Base-by-base conservation (phyloP, 257 asterid species). In the Leptodermis oblonga region DNA sequence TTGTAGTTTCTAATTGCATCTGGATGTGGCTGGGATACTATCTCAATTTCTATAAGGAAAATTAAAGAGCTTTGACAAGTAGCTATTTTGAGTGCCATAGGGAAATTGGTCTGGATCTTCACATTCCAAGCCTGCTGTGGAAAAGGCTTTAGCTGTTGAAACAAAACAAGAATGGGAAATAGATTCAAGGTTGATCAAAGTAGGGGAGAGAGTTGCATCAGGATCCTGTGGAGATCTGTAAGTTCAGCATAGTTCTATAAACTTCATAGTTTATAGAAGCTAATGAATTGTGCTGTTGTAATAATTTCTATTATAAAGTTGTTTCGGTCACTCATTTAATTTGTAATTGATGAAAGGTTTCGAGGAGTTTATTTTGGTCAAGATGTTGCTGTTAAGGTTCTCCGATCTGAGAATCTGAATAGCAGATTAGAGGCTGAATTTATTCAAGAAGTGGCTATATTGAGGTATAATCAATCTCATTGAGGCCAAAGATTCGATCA, bases 211-310 rank as follows among this genome's bases (percentile, higher is more conserved):
- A 85, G 83, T 90, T 13, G 96, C 93, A 74, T 89, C 88, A 62
- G 98, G 98, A 64, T 90, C 97, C 79, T 88, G 90, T 73, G 95
- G 92, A 71, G 89, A 87, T 70, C 77, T 90, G 98, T 93, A 76
- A 80, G 97, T 90, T 73, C 67, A 56, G 64, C 65, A 28, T 74
- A 69, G 64, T 72, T 66, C 60, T 65, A 28, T 20, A 36, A 1
- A 28, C 31, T 30, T n/a, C 23, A 42, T 43, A 45, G 9, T 5
- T 37, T 5, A 15, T 18, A 37, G 18, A 66, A 46, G 46, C 8
- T 4, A 66, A 10, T 4, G 30, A 30, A 28, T 18, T 31, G 18
- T 2, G 18, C 20, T 18, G 2, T 48, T 9, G 43, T 74, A 8
- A 46, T 46, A 59, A 56, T 49, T 58, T 28, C 39, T 55, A 60